Evolutionary conservation across 495 filamentous ascomycete species (phyloP).

Genomic region (Xeromyces bisporus): DNA sequence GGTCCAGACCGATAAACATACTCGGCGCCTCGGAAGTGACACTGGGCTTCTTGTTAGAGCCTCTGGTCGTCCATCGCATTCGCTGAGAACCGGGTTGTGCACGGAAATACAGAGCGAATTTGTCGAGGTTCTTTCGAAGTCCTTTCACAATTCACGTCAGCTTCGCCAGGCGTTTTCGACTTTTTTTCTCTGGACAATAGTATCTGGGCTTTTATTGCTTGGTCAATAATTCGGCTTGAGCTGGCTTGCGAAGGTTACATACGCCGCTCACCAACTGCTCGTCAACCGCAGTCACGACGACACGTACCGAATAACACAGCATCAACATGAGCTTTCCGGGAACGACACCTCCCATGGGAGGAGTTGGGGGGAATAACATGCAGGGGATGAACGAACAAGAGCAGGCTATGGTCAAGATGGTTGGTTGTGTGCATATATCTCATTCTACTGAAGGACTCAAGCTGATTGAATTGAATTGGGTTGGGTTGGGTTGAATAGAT

Average conservation of each 20-base stretch:
- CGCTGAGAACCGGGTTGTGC: too few relatives aligned
- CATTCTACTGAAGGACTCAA: not conserved
- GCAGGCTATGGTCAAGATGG: constrained; percentile 35
- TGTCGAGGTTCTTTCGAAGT: too few relatives aligned
- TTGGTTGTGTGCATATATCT: constrained; percentile 11
- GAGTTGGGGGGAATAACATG: constrained; percentile 9
- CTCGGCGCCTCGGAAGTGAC: too few relatives aligned
- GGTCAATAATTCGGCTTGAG: not conserved
- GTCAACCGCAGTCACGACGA: too few relatives aligned
- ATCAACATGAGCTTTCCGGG: constrained; percentile 31
- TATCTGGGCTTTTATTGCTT: not conserved
- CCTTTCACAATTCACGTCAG: too few relatives aligned
- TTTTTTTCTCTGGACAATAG: not conserved
- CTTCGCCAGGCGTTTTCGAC: not conserved
- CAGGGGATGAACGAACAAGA: constrained; percentile 36
- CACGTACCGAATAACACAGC: not conserved
- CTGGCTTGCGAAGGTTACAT: too few relatives aligned
- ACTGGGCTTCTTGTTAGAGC: too few relatives aligned
- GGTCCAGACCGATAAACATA: too few relatives aligned
- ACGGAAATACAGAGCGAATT: too few relatives aligned
- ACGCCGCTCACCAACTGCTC: too few relatives aligned
- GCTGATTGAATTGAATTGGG: not conserved
- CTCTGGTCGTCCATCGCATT: too few relatives aligned
- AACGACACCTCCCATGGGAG: constrained; percentile 17
- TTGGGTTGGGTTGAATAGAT: constrained; percentile 33